phyloP scores from a whole-genome alignment of 805 yeast species.

The Tetrapisispora namnaoensis region DNA sequence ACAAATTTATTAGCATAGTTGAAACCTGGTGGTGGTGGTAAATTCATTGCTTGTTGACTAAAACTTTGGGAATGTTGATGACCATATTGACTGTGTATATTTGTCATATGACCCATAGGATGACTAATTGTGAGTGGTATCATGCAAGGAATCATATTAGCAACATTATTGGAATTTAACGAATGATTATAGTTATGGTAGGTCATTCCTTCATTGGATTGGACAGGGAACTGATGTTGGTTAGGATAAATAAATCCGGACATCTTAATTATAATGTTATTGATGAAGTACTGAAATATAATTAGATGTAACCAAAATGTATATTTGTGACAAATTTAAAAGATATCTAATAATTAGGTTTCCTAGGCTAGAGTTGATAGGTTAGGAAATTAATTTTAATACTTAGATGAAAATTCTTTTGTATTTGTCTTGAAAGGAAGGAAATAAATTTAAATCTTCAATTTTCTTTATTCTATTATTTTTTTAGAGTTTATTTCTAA shows the following conservation, averaged over 20 bases:
- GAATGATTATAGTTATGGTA: slow-evolving; percentile 5
- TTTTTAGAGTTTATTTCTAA: neutral
- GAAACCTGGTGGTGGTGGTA: slow-evolving; percentile 19
- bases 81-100: slow-evolving; percentile 3
- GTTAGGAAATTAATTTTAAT: neutral
- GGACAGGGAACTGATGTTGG: neutral
- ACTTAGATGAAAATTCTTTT: neutral
- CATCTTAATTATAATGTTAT: neutral
- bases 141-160: neutral
- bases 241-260: neutral
- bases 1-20: slow-evolving; percentile 4
- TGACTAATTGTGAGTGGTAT: neutral
- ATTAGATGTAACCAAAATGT: slow-evolving; percentile 1
- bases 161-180: slow-evolving; percentile 1
- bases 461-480: neutral
- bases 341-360: neutral
- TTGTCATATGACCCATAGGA: neutral
- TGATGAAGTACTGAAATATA: neutral
- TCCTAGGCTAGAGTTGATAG: neutral
- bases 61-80: slow-evolving; percentile 5
- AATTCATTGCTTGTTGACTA: neutral
- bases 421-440: neutral
- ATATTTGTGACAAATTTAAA: neutral
- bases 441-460: neutral
- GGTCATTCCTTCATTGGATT: neutral